These are phyloP conservation scores for Boletus subcaerulescens DNA, from an alignment of 768 basidiomycete genomes.

Conservation along the genomic window DNA sequence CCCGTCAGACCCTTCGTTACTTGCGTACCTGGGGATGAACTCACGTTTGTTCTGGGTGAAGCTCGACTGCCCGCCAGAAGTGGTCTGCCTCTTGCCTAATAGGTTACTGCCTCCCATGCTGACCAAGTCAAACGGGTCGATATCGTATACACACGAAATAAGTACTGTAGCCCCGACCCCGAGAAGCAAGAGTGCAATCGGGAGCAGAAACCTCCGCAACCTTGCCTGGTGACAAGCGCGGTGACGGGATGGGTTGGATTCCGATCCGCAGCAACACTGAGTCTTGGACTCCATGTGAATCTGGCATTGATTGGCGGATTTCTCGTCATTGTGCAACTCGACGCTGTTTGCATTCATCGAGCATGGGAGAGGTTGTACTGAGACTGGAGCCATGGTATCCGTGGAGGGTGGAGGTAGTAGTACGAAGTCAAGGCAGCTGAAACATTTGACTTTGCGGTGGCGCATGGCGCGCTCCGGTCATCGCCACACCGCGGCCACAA, in stretches of 20 bases:
- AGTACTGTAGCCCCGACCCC: conserved; percentile 30
- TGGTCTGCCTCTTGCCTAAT: conserved; percentile 27
- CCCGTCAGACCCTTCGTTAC: background rate
- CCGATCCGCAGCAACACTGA: conserved; percentile 21
- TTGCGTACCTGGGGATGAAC: conserved; percentile 11
- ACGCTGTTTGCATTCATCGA: conserved; percentile 20
- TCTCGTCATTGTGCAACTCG: conserved; percentile 11
- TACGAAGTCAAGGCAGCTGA: background rate
- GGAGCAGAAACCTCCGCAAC: conserved; percentile 35
- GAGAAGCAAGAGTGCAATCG: conserved; percentile 33
- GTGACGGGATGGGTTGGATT: conserved; percentile 23
- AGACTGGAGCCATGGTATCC: conserved; percentile 26
- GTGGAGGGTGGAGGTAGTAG: conserved; percentile 18
- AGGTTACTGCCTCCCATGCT: conserved; percentile 27
- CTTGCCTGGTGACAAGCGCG: conserved; percentile 32
- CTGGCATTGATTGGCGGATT: conserved; percentile 22
- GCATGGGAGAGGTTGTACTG: conserved; percentile 26
- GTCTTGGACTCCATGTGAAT: conserved; percentile 18
- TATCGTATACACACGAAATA: conserved; percentile 31
- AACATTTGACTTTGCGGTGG: background rate
- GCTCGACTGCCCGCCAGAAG: conserved; percentile 16
- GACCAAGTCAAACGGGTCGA: conserved; percentile 22
- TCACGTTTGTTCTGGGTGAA: conserved; percentile 45
- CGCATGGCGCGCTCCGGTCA: background rate
- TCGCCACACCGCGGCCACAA: no score